Evolutionary conservation across 2,329 filamentous ascomycete species (phyloP), one percentile per base, ranked within the genome.

Genomic region (Trichoderma semiorbis): DNA sequence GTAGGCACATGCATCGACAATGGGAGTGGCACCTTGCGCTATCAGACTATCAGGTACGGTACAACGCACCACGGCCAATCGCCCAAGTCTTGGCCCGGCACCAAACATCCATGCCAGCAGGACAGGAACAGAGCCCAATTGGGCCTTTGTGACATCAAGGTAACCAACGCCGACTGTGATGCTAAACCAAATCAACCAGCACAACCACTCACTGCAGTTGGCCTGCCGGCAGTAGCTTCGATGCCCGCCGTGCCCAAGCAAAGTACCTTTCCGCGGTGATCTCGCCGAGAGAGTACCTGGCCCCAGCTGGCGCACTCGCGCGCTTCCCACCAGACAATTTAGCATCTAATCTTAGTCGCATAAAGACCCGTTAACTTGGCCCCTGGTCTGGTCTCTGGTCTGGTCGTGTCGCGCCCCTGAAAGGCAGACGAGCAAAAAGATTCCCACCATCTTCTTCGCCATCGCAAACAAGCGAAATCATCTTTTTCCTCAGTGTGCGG

Each of bases 331-430:
- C 55, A 58, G 26, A 60, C 66, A 62, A 34, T 53, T 69, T 69
- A 69, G 66, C 68, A 70, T 64, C 68, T 43, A 70, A 70, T 70
- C 68, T 70, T 63, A 70, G 68, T 64, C 68, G 68, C 68, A 70
- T 70, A 70, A 64, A 70, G 68, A 70, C 68, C 68, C 60, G 68
- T 63, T 34, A 12, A 39, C 65, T 58, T 60, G 66, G 57, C 66
- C 66, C 66, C 66, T 69, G 66, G 66, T 47, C 47, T 47, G 68
- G 68, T 64, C 60, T 32, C 66, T 69, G 66, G 66, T 47, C 47
- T 47, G 68, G 68, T 64, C 60, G 43, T 43, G 68, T 70, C 50
- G 58, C 60, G 60, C 60, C 68, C 68, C 68, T 64, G 58, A 64
- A 70, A n/a, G 50, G 21, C 68, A n/a, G 60, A 30, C 68, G 60